Percentiles rank a stretch among this genome's conserved stretches.
phyloP scores from a whole-genome alignment of 2,329 filamentous ascomycete genomes.

The Rutstroemia sp. region DNA sequence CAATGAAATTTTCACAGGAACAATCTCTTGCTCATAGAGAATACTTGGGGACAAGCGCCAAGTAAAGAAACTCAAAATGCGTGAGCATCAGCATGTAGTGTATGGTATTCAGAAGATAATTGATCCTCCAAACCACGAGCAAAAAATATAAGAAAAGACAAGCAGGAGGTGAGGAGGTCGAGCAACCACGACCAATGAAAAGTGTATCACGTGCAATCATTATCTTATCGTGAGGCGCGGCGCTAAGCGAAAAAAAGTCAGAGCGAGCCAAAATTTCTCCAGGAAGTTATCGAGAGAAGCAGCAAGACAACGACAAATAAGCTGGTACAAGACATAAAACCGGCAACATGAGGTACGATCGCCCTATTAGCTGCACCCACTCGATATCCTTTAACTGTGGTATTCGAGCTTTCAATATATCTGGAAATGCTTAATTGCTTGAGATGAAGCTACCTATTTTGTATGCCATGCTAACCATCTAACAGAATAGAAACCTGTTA shows the following conservation, averaged over 20 bases:
- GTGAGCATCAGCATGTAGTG: too few species aligned
- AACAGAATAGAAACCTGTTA: slow-evolving; percentile 33
- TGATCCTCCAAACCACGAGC: too few species aligned
- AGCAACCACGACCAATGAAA: neutral
- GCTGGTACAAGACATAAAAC: slow-evolving; percentile 1
- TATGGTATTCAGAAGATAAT: too few species aligned
- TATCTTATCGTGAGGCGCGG: slow-evolving; percentile 9
- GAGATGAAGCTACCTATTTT: neutral
- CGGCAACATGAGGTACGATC: slow-evolving; percentile 10
- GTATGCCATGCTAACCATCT: neutral
- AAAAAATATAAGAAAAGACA: neutral
- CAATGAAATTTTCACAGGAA: slow-evolving; percentile 3
- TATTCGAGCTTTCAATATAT: neutral
- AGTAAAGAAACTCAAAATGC: too few species aligned
- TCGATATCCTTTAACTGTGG: too few species aligned
- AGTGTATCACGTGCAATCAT: slow-evolving; percentile 1
- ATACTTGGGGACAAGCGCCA: neutral
- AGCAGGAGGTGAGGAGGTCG: neutral
- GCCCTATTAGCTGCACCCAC: neutral
- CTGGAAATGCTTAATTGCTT: neutral
- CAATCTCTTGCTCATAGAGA: neutral
- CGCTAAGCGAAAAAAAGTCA: slow-evolving; percentile 10
- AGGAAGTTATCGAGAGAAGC: neutral
- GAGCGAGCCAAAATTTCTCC: slow-evolving; percentile 9
- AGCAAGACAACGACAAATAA: slow-evolving; percentile 8